Evolutionary conservation across 139 green algal species (phyloP).

Genomic region (Diplosphaera chodatii): DNA sequence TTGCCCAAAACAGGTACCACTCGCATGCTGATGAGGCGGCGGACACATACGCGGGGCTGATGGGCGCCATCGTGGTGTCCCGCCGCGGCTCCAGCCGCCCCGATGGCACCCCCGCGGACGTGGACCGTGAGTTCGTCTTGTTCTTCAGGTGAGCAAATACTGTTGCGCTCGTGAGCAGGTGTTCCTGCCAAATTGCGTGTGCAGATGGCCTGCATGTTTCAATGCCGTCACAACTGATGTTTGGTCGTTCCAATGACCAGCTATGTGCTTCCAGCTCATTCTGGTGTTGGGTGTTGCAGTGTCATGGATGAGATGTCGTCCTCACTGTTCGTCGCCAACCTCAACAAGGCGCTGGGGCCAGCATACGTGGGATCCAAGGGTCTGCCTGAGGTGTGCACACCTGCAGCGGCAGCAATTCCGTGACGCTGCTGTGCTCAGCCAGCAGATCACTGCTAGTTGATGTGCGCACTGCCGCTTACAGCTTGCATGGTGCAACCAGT

Average conservation of each 20-base stretch:
- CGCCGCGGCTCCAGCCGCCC: constrained; percentile 4
- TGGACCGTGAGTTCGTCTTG: constrained; percentile 32
- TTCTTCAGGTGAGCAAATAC: constrained; percentile 8
- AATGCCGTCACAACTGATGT: too few species aligned
- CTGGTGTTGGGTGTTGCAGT: not conserved
- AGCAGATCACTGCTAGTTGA: too few species aligned
- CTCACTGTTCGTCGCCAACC: constrained; percentile 29
- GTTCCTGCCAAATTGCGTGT: not conserved
- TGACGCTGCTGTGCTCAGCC: too few species aligned
- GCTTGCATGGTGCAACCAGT: too few species aligned
- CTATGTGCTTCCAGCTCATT: too few species aligned
- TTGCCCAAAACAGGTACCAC: constrained; percentile 18
- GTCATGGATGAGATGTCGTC: constrained; percentile 26
- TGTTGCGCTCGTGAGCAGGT: constrained; percentile 20
- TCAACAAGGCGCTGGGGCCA: constrained; percentile 8
- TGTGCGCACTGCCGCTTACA: too few species aligned
- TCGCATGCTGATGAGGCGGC: constrained; percentile 30
- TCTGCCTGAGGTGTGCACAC: constrained; percentile 2
- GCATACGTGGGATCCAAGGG: not conserved
- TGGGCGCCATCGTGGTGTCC: constrained; percentile 53
- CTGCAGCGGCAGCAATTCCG: too few species aligned
- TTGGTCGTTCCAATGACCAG: too few species aligned
- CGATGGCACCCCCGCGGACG: constrained; percentile 22
- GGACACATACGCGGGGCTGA: constrained; percentile 58
- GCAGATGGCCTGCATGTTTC: not conserved